Evolutionary conservation across 1,284 basidiomycete genomes (phyloP), one percentile per base, ranked within the genome.

Genomic region (Polyporus tsugae): DNA sequence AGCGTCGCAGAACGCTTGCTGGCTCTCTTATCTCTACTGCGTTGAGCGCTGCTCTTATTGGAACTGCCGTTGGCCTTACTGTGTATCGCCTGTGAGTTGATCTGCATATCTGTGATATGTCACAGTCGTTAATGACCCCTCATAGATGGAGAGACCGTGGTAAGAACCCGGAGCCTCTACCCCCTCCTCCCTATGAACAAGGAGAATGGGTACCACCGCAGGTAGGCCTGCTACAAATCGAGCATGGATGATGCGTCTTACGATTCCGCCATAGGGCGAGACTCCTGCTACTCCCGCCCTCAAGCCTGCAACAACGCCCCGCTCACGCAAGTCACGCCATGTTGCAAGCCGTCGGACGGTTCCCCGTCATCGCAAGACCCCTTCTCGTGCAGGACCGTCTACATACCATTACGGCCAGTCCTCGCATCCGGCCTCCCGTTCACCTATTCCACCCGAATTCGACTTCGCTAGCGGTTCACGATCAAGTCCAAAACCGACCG

Each of bases 1-100:
- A 89, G 80, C 83, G 85, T 73, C 88, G 91, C 62, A 85, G 85
- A 74, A 90, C 89, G 70, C 84, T 94, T 79, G 89, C 91, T 71
- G 91, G 91, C 71, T 90, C 91, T 67, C 89, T 94, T 74, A 87
- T 93, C 72, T 91, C 91, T 19, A 92, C 91, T 41, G 92, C 92
- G 67, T 82, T 94, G 79, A 92, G 86, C 80, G 92, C 92, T 72
- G 93, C 91, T 62, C 86, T 94, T 69, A 91, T 94, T 70, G 92
- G 92, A 69, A 91, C 91, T 42, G 93, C 93, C 19, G 92, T 94
- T 62, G 92, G 93, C 69, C 84, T 94, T 72, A 93, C 92, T 61
- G 91, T 93, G 58, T 94, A 93, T 81, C 87, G 92, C 79, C 82
- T 94, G 93, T 94, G 78, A 82, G 91, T 85, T 49, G 44, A 44